These are phyloP conservation scores for Microbotryum lychnidis-dioicae DNA, from an alignment of 1,284 basidiomycete species.

Conservation along the genomic window DNA sequence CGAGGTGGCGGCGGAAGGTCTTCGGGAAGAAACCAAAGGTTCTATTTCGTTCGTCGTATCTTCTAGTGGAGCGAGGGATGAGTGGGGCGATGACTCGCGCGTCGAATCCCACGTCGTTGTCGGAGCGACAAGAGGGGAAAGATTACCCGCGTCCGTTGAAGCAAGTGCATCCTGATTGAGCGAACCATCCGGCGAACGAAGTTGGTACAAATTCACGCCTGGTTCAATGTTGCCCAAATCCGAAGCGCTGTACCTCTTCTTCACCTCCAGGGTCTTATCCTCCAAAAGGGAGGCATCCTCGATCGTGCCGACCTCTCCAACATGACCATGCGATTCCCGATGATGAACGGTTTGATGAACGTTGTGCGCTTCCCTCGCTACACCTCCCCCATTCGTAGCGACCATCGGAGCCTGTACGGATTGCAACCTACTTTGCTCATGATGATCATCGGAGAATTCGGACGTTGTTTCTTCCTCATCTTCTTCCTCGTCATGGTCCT, in stretches of 20 bases:
- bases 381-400: too few species aligned
- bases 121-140: neutral
- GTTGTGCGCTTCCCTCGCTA: conserved; percentile 13
- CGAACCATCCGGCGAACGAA: too few species aligned
- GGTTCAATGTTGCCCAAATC: too few species aligned
- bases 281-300: neutral
- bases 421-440: too few species aligned
- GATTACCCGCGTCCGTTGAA: neutral
- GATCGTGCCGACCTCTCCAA: neutral
- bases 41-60: neutral
- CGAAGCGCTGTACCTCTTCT: too few species aligned
- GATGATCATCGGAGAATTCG: conserved; percentile 30
- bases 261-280: too few species aligned
- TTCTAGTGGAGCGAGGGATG: neutral
- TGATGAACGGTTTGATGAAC: neutral
- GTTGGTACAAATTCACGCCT: too few species aligned
- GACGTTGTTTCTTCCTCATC: conserved; percentile 15
- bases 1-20: conserved; percentile 3
- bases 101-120: neutral
- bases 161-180: too few species aligned
- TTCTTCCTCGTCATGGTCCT: conserved; percentile 16
- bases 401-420: too few species aligned
- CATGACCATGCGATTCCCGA: neutral
- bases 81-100: too few species aligned
- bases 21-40: too few species aligned